Conservation (phyloP, 1,139 yeast genomes). For the Blastobotrys raffinosifermentans region DNA sequence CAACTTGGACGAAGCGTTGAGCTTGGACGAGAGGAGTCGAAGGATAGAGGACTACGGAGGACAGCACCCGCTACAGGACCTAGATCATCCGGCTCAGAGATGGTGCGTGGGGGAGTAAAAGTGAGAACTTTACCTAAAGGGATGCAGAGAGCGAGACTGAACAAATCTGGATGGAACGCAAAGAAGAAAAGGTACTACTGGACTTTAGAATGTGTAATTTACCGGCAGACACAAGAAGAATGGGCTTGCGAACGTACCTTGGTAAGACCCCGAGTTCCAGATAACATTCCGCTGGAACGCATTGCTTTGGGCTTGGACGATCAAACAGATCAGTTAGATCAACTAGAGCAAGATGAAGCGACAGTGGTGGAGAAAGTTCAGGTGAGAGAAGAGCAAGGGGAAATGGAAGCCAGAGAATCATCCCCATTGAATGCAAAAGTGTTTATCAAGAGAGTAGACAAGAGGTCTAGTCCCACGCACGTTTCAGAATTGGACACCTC, state of each 20-base stretch:
- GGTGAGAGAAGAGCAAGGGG: neutral
- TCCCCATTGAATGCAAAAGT: conserved; percentile 4
- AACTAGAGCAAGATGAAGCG: no score
- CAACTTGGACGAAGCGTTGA: conserved; percentile 54
- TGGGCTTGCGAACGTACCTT: neutral
- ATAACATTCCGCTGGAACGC: conserved; percentile 5
- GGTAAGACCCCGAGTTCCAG: conserved; percentile 4
- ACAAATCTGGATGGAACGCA: conserved; percentile 72
- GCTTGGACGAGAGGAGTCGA: conserved; percentile 19
- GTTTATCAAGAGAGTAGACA: conserved; percentile 18
- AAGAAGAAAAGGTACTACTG: conserved; percentile 57
- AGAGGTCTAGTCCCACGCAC: conserved; percentile 18
- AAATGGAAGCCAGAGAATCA: neutral
- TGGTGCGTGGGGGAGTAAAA: conserved; percentile 42
- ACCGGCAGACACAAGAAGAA: conserved; percentile 22
- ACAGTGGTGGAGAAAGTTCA: neutral
- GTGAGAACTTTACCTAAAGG: conserved; percentile 60
- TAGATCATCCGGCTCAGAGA: neutral
- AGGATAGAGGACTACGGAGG: no score
- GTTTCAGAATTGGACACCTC: conserved; percentile 18
- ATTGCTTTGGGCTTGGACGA: conserved; percentile 6
- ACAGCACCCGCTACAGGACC: no score
- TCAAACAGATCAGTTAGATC: conserved; percentile 3
- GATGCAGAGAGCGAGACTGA: conserved; percentile 61
- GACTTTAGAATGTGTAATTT: conserved; percentile 70